Conservation (phyloP, 2,329 filamentous ascomycete species). For the Periconia sp. region DNA sequence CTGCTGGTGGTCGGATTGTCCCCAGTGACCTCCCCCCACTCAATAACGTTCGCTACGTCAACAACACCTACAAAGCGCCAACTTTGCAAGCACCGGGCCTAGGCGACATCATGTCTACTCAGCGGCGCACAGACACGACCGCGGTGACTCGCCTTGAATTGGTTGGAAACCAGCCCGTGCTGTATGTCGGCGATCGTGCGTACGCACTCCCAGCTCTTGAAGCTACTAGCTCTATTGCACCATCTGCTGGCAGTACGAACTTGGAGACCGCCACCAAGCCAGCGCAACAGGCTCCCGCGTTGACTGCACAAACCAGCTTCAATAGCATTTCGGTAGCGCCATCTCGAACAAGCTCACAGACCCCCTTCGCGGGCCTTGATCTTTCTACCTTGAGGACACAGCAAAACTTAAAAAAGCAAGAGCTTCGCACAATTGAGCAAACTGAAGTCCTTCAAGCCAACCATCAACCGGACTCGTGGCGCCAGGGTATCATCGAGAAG, state of each 20-base stretch:
- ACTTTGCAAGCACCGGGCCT: conserved; percentile 20
- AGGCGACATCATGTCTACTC: conserved; percentile 27
- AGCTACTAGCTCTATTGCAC: conserved; percentile 9
- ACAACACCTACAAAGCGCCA: conserved; percentile 28
- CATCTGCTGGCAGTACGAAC: conserved; percentile 8
- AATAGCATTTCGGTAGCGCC: conserved; percentile 13
- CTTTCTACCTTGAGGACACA: conserved; percentile 29
- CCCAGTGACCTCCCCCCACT: conserved; percentile 47
- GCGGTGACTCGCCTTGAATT: conserved; percentile 30
- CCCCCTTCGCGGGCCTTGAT: conserved; percentile 25
- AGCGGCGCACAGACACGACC: conserved; percentile 20
- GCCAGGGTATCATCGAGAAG: conserved; percentile 36
- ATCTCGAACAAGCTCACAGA: conserved; percentile 19
- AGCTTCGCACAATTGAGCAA: conserved; percentile 39
- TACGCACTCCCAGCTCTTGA: conserved; percentile 35
- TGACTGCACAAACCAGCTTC: conserved; percentile 14
- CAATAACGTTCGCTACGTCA: conserved; percentile 28
- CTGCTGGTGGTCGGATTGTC: conserved; percentile 56
- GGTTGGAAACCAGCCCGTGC: conserved; percentile 32
- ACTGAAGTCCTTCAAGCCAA: conserved; percentile 38
- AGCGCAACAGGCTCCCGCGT: conserved; percentile 3
- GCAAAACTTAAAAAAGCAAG: conserved; percentile 34
- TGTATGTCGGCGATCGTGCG: conserved; percentile 34
- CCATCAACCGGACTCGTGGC: conserved; percentile 36
- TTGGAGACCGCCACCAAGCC: conserved; percentile 20